These are phyloP conservation scores for Sporothrix sp. DNA, from an alignment of 2,329 filamentous ascomycete species.

Conservation along the genomic window DNA sequence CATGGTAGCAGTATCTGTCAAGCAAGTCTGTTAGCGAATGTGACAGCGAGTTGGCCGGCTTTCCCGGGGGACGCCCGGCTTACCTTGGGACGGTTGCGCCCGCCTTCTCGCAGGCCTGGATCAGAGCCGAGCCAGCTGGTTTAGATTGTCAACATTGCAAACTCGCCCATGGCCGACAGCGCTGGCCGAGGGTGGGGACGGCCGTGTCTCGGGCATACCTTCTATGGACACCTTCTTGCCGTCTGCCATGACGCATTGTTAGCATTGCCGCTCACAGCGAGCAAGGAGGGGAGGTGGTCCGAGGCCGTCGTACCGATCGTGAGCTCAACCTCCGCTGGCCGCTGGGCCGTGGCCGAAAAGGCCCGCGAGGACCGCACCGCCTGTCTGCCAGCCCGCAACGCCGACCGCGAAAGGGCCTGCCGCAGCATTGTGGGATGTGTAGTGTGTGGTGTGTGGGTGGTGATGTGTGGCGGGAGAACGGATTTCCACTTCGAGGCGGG, in stretches of 20 bases:
- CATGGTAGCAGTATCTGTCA: conserved; percentile 92
- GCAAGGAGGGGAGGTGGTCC: background rate
- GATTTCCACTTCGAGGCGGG: conserved; percentile 19
- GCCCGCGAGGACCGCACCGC: conserved; percentile 56
- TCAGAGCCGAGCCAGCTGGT: conserved; percentile 86
- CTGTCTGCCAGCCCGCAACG: conserved; percentile 54
- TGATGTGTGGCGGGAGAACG: conserved; percentile 23
- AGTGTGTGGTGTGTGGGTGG: conserved; percentile 17
- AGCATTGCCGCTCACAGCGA: conserved; percentile 4
- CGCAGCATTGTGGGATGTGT: conserved; percentile 52
- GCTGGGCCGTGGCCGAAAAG: conserved; percentile 70
- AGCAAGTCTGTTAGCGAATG: conserved; percentile 23
- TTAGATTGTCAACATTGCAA: conserved; percentile 15
- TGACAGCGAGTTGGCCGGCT: background rate
- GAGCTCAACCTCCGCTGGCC: conserved; percentile 88
- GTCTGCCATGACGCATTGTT: conserved; percentile 47
- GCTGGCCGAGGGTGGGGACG: no score
- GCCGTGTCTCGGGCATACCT: conserved; percentile 46
- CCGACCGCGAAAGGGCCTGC: conserved; percentile 58
- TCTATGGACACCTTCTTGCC: conserved; percentile 97
- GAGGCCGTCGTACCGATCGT: conserved; percentile 62
- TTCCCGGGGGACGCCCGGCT: no score
- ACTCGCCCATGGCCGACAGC: no score
- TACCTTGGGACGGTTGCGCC: conserved; percentile 80
- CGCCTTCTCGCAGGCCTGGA: conserved; percentile 98